Evolutionary conservation across 2,329 filamentous ascomycete genomes (phyloP).

Genomic region (Nothopassalora personata): DNA sequence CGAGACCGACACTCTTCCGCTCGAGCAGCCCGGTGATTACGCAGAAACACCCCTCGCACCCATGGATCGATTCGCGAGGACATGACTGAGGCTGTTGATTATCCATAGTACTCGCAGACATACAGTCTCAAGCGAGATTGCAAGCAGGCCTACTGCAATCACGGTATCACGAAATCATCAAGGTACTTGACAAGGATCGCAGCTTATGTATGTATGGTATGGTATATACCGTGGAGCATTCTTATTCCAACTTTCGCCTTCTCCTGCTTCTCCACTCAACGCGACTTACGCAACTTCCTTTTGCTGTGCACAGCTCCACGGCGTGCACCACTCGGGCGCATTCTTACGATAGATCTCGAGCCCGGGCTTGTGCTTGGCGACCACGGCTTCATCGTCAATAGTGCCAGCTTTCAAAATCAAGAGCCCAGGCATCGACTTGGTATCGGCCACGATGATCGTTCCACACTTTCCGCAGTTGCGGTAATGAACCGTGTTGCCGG

Average conservation of each 20-base stretch:
- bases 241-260: background rate
- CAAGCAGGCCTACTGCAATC: background rate
- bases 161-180: background rate
- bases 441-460: constrained; percentile 26
- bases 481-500: constrained; percentile 30
- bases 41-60: background rate
- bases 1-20: too few relatives aligned
- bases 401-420: constrained; percentile 31
- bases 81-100: background rate
- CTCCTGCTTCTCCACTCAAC: background rate
- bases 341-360: constrained; percentile 31
- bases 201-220: too few relatives aligned
- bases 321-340: constrained; percentile 26
- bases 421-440: constrained; percentile 23
- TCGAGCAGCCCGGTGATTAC: too few relatives aligned
- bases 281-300: constrained; percentile 15
- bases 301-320: constrained; percentile 22
- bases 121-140: background rate
- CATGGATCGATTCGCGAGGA: background rate
- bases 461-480: constrained; percentile 29
- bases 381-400: constrained; percentile 26
- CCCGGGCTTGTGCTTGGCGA: constrained; percentile 20
- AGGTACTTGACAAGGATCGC: background rate
- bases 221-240: background rate
- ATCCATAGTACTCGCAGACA: background rate